Evolutionary conservation across 768 basidiomycete genomes (phyloP).

Genomic region (Boletus patriciae): DNA sequence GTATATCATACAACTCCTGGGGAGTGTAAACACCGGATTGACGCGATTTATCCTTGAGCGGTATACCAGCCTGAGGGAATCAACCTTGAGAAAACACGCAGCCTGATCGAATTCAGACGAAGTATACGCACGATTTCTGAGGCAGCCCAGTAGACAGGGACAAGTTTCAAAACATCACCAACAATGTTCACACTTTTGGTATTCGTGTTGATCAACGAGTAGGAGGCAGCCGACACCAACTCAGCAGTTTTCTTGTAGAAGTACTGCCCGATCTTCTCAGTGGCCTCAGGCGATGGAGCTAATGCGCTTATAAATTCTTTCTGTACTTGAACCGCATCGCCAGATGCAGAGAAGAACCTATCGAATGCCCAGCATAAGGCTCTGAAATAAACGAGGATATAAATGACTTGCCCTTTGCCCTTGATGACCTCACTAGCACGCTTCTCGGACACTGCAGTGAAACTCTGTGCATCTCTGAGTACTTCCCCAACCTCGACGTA

Average conservation of each 20-base stretch:
- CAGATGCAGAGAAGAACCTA: constrained; percentile 66
- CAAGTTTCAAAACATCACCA: constrained; percentile 60
- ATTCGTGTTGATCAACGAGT: constrained; percentile 54
- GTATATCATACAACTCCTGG: constrained; percentile 57
- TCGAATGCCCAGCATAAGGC: not conserved
- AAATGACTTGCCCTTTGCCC: constrained; percentile 53
- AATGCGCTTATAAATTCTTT: constrained; percentile 54
- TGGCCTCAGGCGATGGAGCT: constrained; percentile 44
- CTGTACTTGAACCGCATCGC: constrained; percentile 37
- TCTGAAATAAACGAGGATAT: not conserved
- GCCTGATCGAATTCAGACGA: not conserved
- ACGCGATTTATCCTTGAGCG: constrained; percentile 57
- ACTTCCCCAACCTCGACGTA: constrained; percentile 56
- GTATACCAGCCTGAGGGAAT: constrained; percentile 60
- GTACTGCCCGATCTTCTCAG: constrained; percentile 53
- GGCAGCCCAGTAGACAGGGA: constrained; percentile 72
- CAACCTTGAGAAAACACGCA: not conserved
- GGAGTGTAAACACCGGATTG: constrained; percentile 63
- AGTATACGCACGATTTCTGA: constrained; percentile 56
- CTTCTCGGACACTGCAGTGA: constrained; percentile 48
- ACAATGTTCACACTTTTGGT: constrained; percentile 62
- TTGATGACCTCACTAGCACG: constrained; percentile 54
- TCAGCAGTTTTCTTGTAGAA: constrained; percentile 67
- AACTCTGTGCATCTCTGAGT: constrained; percentile 45
- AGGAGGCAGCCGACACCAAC: constrained; percentile 56